phyloP scores from a whole-genome alignment of 352 stramenopile genomes.

The Phytophthora syringae region DNA sequence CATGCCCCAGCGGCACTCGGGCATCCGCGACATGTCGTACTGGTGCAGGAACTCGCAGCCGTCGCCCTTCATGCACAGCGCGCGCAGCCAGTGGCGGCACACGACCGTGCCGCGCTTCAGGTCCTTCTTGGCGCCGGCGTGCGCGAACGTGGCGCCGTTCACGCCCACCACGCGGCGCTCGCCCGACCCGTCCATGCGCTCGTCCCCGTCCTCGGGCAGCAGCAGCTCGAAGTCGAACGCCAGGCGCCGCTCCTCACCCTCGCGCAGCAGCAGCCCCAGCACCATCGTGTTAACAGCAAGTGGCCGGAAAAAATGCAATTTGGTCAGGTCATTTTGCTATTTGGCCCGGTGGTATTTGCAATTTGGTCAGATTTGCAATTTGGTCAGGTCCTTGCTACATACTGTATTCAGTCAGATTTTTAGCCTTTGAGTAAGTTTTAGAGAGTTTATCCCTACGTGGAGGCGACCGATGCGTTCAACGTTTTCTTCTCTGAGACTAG shows the following conservation, averaged over 20 bases:
- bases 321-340: no score
- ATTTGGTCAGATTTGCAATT: no score
- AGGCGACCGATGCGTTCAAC: no score
- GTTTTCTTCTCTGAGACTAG: no score
- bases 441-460: no score
- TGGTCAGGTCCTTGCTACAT: no score
- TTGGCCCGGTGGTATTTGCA: no score
- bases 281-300: no score
- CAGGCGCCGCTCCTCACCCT: slow-evolving; percentile 80
- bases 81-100: slow-evolving; percentile 97
- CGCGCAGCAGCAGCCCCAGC: slow-evolving; percentile 75
- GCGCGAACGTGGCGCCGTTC: slow-evolving; percentile 44
- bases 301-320: no score
- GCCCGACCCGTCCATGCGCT: slow-evolving; percentile 50
- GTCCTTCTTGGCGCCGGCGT: slow-evolving; percentile 70
- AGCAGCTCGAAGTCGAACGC: slow-evolving; percentile 88
- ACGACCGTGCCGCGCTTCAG: slow-evolving; percentile 95
- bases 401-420: no score
- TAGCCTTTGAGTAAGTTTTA: no score
- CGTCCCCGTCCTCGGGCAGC: slow-evolving; percentile 70
- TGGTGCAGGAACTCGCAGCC: slow-evolving; percentile 97
- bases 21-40: slow-evolving; percentile 98
- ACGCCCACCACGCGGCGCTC: slow-evolving; percentile 48
- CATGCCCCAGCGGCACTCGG: slow-evolving; percentile 96
- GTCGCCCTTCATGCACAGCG: slow-evolving; percentile 98